Evolutionary conservation across 2,329 filamentous ascomycete species (phyloP), one percentile per base, ranked within the genome.

Genomic region (Epichloe sylvatica): DNA sequence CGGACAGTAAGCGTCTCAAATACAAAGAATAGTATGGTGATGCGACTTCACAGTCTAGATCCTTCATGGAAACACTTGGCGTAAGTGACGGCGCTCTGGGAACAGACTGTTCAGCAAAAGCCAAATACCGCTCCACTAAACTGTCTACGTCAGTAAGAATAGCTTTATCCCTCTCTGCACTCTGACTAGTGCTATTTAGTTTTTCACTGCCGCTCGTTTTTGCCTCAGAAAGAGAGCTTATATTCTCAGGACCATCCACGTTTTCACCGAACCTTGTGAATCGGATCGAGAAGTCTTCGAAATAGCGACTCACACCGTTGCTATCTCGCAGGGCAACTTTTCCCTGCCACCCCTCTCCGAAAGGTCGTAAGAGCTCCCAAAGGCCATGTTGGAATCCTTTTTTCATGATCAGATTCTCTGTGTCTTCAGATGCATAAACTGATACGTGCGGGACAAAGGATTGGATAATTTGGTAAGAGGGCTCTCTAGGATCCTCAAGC

Each of bases 251-350:
- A 45, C 70, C 65, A 56, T 78, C 75, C 15, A 80, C 61, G 21
- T 74, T 71, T 55, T 77, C 72, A 2, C 80, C 81, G 49, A 94
- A 78, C 51, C 80, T 77, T 5, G 84, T 81, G 64, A 98, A 96
- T 49, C 88, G 83, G 51, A 98, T 77, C 1, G 87, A 84, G 66
- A 89, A 98, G 64, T 97, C 89, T 49, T 96, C 91, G 70, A 85
- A 91, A 38, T 80, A 78, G 61, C 81, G 81, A 62, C 88, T 90
- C 41, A 83, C 79, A 8, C 92, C 91, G 57, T 86, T 81, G 62
- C 90, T 96, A 67, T 98, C 92, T 58, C 92, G 75, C 49, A 97
- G 83, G 3, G 86, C 86, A 47, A 98, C 84, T 61, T 92, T 94
- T 33, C 92, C 92, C 46, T 84, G 79, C 0, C 97, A 77, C 15